phyloP scores from a whole-genome alignment of 257 asterid genomes.

The Asclepias syriaca region DNA sequence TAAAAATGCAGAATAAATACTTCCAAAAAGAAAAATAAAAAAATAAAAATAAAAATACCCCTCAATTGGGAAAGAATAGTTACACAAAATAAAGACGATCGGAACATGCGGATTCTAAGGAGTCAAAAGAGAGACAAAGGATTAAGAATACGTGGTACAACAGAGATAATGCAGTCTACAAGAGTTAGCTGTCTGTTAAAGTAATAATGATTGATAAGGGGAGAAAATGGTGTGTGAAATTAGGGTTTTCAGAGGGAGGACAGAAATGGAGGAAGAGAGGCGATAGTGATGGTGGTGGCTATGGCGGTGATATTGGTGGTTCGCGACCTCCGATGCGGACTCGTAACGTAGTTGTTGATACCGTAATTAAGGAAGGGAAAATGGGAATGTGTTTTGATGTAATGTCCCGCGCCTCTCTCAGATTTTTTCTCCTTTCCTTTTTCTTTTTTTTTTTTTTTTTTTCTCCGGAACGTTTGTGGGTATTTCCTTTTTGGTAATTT shows the following conservation, averaged over 20 bases:
- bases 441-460: neutral
- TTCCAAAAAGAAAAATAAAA: neutral
- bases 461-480: neutral
- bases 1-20: neutral
- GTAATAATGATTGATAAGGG: neutral
- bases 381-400: neutral
- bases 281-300: neutral
- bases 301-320: neutral
- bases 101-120: slow-evolving; percentile 7
- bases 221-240: neutral
- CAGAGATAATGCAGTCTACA: neutral
- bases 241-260: slow-evolving; percentile 17
- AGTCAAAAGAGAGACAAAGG: slow-evolving; percentile 16
- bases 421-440: neutral
- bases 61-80: neutral
- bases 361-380: neutral
- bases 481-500: neutral
- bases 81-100: neutral
- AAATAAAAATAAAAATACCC: neutral
- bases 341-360: slow-evolving; percentile 10
- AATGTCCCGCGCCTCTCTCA: slow-evolving; percentile 23
- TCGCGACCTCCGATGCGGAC: slow-evolving; percentile 11
- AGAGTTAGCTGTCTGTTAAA: neutral
- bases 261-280: neutral
- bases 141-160: neutral